phyloP scores from a whole-genome alignment of 2,329 filamentous ascomycete species.

The Aspergillus bombycis region DNA sequence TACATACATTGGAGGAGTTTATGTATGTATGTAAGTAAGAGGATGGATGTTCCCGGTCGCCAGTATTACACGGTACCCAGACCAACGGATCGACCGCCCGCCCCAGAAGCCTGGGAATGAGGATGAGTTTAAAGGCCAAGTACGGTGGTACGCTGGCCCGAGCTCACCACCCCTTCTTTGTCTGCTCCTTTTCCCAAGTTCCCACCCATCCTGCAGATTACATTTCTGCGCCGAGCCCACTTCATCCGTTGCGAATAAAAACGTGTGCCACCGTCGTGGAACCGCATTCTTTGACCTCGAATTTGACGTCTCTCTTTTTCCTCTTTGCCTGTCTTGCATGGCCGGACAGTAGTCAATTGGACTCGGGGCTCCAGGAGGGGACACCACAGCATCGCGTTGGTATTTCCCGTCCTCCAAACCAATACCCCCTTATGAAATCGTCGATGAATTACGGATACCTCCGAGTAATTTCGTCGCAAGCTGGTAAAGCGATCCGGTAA shows the following conservation, averaged over 20 bases:
- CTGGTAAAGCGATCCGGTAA: background rate
- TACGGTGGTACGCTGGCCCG: background rate
- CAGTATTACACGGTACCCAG: constrained; percentile 6
- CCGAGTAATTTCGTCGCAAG: background rate
- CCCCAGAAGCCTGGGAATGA: constrained; percentile 10
- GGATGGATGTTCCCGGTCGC: background rate
- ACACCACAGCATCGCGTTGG: background rate
- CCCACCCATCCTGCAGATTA: constrained; percentile 1
- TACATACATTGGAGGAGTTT: background rate
- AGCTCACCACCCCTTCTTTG: constrained; percentile 1
- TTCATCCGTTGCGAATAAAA: background rate
- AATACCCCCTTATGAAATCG: background rate
- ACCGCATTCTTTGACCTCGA: background rate
- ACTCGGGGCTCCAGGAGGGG: background rate
- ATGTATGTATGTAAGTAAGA: background rate
- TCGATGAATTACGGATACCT: background rate
- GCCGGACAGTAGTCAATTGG: background rate
- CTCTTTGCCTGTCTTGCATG: background rate
- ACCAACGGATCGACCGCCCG: constrained; percentile 9
- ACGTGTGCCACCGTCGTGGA: constrained; percentile 3
- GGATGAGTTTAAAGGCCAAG: constrained; percentile 3
- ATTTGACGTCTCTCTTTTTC: constrained; percentile 1
- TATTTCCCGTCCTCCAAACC: background rate
- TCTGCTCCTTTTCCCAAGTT: background rate
- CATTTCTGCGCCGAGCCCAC: constrained; percentile 1